Percentiles rank a stretch among this genome's conserved stretches.
Conservation (phyloP, 768 basidiomycete genomes). For the Brasilioporus rufonigricans region DNA sequence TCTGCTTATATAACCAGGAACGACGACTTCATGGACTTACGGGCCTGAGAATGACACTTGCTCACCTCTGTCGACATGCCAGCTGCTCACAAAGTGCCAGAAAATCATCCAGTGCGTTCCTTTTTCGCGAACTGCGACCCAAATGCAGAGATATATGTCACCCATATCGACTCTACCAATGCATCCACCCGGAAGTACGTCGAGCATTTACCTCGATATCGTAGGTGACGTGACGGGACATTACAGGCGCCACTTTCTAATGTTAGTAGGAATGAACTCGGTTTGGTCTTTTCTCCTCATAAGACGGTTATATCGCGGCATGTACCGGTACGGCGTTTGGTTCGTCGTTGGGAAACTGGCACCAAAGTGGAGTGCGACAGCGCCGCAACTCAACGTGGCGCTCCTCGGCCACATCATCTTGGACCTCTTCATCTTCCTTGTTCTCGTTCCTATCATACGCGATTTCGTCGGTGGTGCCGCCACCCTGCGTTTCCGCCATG, state of each 20-base stretch:
- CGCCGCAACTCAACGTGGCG: constrained; percentile 14
- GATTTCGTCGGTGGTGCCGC: constrained; percentile 21
- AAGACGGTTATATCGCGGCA: constrained; percentile 21
- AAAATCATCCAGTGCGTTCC: constrained; percentile 22
- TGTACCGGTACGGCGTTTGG: constrained; percentile 30
- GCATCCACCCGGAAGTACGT: constrained; percentile 25
- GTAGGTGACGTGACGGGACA: constrained; percentile 9
- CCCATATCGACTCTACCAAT: constrained; percentile 25
- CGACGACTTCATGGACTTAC: neutral
- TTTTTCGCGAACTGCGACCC: constrained; percentile 20
- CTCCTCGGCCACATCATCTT: constrained; percentile 26
- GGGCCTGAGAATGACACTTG: constrained; percentile 1
- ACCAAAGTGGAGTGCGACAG: constrained; percentile 8
- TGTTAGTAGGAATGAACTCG: constrained; percentile 25
- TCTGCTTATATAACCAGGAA: constrained; percentile 21
- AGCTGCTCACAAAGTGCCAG: constrained; percentile 23
- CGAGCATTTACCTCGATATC: neutral
- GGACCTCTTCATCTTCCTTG: constrained; percentile 27
- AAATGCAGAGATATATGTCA: constrained; percentile 29
- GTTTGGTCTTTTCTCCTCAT: constrained; percentile 24
- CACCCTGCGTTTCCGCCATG: constrained; percentile 24
- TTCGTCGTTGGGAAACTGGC: constrained; percentile 23
- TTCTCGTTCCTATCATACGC: constrained; percentile 24
- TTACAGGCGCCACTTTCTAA: constrained; percentile 27
- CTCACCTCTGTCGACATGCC: constrained; percentile 21